Evolutionary conservation across 768 basidiomycete species (phyloP), one percentile per base, ranked within the genome.

Genomic region (Macrolepiota fuliginosa): DNA sequence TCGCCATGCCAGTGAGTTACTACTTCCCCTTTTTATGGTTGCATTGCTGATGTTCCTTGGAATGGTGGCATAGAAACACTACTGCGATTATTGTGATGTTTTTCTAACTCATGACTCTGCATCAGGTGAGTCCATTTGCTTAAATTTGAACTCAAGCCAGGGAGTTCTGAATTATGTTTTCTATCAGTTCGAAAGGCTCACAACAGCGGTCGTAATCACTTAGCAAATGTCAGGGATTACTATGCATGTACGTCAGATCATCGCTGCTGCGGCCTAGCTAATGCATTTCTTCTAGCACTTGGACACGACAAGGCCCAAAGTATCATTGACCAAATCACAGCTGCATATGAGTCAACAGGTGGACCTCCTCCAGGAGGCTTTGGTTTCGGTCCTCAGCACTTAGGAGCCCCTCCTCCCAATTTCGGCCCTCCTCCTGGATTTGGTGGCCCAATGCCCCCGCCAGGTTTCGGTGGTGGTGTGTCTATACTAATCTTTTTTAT

Each of bases 301-400:
- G 91, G 91, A 59, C 94, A 98, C 75, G 96, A 98, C 83, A 96
- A 96, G 74, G 96, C 96, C 17, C 97, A 99, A 75, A 94, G 79
- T 68, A 94, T 98, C 72, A 98, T 99, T 72, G 96, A 99, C 83
- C 93, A 96, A 75, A 98, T 99, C 74, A 96, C 94, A 39, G 88
- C 91, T 22, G 88, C 91, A 25, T 97, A 96, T 70, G 96, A 98
- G 76, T 84, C 83, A 29, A 87, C 91, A 46, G 88, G 88, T 55
- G 91, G 91, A 1, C 92, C 92, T 42, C 92, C 92, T 65, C 91
- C 91, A 11, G 92, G 92, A 55, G 92, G 92, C 3, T 94, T 93
- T 64, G 90, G 90, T 7, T 92, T 92, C 66, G 90, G 90, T 24
- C 90, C 91, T 42, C 91, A 91, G 63, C 90, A 92, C 73, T 79